Evolutionary conservation across 2,329 filamentous ascomycete species (phyloP).

Genomic region (Stagonosporopsis chrysanthemi): DNA sequence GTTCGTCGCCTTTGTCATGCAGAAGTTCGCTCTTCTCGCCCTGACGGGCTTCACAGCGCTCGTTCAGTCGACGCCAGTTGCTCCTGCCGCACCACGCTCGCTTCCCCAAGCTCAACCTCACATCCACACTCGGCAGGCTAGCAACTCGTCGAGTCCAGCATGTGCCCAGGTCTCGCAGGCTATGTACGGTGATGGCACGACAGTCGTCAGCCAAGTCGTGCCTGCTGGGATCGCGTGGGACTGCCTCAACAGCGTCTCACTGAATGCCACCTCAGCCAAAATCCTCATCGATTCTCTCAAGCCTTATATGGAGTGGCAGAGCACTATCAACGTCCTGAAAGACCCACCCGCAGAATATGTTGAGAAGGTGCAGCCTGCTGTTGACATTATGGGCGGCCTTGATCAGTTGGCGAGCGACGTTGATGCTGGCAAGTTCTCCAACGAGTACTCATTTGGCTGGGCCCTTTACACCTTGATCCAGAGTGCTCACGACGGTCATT

Average conservation of each 20-base stretch:
- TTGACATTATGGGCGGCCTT: constrained; percentile 54
- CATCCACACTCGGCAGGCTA: constrained; percentile 33
- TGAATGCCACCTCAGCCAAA: constrained; percentile 53
- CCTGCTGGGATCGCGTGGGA: constrained; percentile 55
- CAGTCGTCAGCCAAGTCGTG: constrained; percentile 35
- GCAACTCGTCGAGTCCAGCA: constrained; percentile 32
- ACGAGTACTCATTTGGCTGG: constrained; percentile 56
- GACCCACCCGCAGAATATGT: constrained; percentile 56
- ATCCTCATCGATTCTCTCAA: constrained; percentile 50
- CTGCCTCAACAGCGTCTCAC: constrained; percentile 55
- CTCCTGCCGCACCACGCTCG: constrained; percentile 21
- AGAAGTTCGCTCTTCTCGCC: constrained; percentile 28
- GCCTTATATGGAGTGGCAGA: constrained; percentile 58
- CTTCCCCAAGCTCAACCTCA: constrained; percentile 23
- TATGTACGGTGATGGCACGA: constrained; percentile 33
- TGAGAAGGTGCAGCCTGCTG: constrained; percentile 54
- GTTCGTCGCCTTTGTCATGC: constrained; percentile 30
- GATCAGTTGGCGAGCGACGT: constrained; percentile 51
- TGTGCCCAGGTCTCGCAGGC: constrained; percentile 46
- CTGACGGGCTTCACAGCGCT: constrained; percentile 33
- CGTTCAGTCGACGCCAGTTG: constrained; percentile 36
- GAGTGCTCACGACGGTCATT: constrained; percentile 71
- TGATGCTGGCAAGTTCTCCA: constrained; percentile 46
- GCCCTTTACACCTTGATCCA: constrained; percentile 63
- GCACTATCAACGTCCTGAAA: constrained; percentile 53